Conservation (phyloP, 1,284 basidiomycete genomes). For the Mycosarcoma maydis region DNA sequence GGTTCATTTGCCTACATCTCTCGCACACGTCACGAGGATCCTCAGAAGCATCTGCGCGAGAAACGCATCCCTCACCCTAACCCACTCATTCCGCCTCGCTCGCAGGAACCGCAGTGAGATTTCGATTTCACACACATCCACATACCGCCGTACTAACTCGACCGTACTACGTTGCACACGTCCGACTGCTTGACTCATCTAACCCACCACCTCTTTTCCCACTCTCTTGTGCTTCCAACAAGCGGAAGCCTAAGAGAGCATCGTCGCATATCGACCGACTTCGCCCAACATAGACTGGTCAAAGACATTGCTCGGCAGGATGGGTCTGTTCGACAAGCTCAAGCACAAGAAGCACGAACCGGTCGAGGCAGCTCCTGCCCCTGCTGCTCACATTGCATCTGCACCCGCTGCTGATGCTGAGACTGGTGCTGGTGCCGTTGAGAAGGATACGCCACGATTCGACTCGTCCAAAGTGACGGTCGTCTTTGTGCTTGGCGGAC, state of each 20-base stretch:
- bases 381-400: slow-evolving; percentile 3
- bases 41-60: slow-evolving; percentile 49
- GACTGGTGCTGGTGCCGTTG: not conserved
- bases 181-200: not conserved
- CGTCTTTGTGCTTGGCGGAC: slow-evolving; percentile 95
- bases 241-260: slow-evolving; percentile 13
- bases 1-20: slow-evolving; percentile 57
- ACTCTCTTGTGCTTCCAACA: slow-evolving; percentile 11
- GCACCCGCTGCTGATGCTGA: not conserved
- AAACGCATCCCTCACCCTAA: slow-evolving; percentile 61
- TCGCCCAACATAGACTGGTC: slow-evolving; percentile 49
- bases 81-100: slow-evolving; percentile 58
- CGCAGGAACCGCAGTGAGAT: slow-evolving; percentile 45
- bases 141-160: not conserved
- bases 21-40: slow-evolving; percentile 50
- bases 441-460: slow-evolving; percentile 71
- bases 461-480: slow-evolving; percentile 82
- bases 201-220: not conserved
- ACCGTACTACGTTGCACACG: not conserved
- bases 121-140: not conserved
- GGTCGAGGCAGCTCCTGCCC: slow-evolving; percentile 4
- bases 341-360: slow-evolving; percentile 36
- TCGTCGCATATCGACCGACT: slow-evolving; percentile 15
- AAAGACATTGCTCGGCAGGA: slow-evolving; percentile 48
- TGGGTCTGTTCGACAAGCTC: slow-evolving; percentile 50